Conservation (phyloP, 2,329 filamentous ascomycete species). For the Penicillium sp. region DNA sequence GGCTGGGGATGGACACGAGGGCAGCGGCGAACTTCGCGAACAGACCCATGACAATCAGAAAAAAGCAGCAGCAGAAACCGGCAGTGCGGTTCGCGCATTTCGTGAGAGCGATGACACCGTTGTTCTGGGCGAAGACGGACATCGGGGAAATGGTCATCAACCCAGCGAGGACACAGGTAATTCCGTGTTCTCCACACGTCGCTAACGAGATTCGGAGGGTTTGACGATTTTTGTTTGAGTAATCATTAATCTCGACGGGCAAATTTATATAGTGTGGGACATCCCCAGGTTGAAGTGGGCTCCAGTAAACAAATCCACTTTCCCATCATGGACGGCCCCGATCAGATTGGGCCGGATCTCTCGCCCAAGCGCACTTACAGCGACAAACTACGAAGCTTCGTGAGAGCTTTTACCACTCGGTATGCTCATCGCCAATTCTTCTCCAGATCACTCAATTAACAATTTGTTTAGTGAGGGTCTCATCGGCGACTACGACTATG, state of each 20-base stretch:
- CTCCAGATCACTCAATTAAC: not conserved
- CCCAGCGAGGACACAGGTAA: constrained; percentile 63
- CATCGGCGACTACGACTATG: constrained; percentile 86
- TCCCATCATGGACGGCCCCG: constrained; percentile 37
- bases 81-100: constrained; percentile 68
- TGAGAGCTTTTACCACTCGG: constrained; percentile 45
- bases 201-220: constrained; percentile 41
- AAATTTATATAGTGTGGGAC: not conserved
- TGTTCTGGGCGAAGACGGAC: constrained; percentile 68
- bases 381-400: constrained; percentile 35
- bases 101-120: constrained; percentile 67
- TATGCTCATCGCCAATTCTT: constrained; percentile 16
- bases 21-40: constrained; percentile 70
- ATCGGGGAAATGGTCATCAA: constrained; percentile 68
- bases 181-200: constrained; percentile 45
- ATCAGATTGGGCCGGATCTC: constrained; percentile 45
- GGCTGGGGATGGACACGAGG: constrained; percentile 62
- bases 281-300: not conserved
- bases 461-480: constrained; percentile 62
- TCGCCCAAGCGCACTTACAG: constrained; percentile 37
- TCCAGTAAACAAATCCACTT: constrained; percentile 1
- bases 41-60: constrained; percentile 67
- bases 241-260: constrained; percentile 47
- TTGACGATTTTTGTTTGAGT: not conserved
- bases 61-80: constrained; percentile 65